Evolutionary conservation across 106 monocot genomes (phyloP).

Genomic region (Narthecium ossifragum): DNA sequence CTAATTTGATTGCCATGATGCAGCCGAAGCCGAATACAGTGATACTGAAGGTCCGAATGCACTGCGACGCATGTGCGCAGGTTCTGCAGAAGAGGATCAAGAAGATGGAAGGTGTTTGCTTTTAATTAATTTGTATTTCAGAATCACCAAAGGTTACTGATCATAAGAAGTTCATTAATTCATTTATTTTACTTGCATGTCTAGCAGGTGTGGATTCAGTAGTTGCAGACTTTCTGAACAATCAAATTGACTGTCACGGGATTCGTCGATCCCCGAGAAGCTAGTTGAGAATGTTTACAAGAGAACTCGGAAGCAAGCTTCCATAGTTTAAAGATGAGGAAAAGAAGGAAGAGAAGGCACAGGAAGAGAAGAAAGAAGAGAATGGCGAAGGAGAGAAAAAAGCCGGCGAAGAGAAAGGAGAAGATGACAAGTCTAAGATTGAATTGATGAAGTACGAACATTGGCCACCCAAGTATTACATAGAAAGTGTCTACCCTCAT

Average conservation of each 20-base stretch:
- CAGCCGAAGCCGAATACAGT: constrained; percentile 57
- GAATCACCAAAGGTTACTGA: not conserved
- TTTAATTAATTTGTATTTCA: not conserved
- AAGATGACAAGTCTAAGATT: too few relatives aligned
- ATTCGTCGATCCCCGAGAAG: constrained; percentile 44
- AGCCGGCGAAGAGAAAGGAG: too few relatives aligned
- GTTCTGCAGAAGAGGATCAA: constrained; percentile 56
- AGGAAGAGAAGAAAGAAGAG: too few relatives aligned
- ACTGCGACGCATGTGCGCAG: constrained; percentile 70
- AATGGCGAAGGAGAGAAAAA: too few relatives aligned
- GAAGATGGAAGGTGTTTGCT: constrained; percentile 60
- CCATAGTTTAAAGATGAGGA: too few relatives aligned
- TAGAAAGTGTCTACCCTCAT: too few relatives aligned
- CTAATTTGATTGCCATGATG: constrained; percentile 23
- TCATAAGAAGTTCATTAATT: not conserved
- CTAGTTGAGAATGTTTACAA: constrained; percentile 52
- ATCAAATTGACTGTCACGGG: constrained; percentile 56
- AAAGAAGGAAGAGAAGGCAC: too few relatives aligned
- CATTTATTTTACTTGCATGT: not conserved
- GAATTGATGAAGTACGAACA: too few relatives aligned
- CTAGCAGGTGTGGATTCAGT: constrained; percentile 70
- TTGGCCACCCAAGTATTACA: too few relatives aligned
- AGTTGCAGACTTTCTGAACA: constrained; percentile 33
- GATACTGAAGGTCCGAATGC: constrained; percentile 61
- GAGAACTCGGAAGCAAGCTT: constrained; percentile 37